Percentiles rank a stretch among this genome's conserved stretches.
Evolutionary conservation across 192 early-diverging fungal genomes (phyloP).

Genomic region (Physocladia obscura): DNA sequence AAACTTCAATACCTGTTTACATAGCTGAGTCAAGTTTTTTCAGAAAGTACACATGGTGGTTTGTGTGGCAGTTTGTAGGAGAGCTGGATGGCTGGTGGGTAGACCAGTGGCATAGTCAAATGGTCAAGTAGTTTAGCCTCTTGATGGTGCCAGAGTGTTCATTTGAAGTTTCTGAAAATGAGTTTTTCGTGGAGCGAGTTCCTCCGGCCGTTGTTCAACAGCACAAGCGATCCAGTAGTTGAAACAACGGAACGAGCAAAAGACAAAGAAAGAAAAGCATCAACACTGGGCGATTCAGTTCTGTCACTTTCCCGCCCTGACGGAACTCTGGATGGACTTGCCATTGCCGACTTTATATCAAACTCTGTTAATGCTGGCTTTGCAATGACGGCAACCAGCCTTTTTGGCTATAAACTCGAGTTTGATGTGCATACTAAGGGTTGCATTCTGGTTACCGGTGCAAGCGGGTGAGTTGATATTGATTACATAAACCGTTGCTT

Average conservation of each 20-base stretch:
- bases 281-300: slow-evolving; percentile 2
- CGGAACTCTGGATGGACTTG: slow-evolving; percentile 17
- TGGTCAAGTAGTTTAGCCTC: too few species aligned
- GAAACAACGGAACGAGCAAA: background rate
- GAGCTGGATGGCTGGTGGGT: too few species aligned
- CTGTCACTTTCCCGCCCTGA: slow-evolving; percentile 3
- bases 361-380: slow-evolving; percentile 23
- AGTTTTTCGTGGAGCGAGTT: background rate
- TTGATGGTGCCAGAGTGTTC: too few species aligned
- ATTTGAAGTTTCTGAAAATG: too few species aligned
- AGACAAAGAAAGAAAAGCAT: too few species aligned
- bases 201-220: background rate
- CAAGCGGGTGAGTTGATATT: slow-evolving; percentile 13
- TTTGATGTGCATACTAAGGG: slow-evolving; percentile 21
- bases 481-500: too few species aligned
- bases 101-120: too few species aligned
- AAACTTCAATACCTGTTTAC: too few species aligned
- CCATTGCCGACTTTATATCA: slow-evolving; percentile 28
- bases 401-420: slow-evolving; percentile 30
- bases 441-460: slow-evolving; percentile 29
- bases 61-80: too few species aligned
- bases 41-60: too few species aligned
- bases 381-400: slow-evolving; percentile 10
- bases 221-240: background rate
- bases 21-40: too few species aligned